Conservation (phyloP, 2,329 filamentous ascomycete genomes). For the Colletotrichum liaoningense region DNA sequence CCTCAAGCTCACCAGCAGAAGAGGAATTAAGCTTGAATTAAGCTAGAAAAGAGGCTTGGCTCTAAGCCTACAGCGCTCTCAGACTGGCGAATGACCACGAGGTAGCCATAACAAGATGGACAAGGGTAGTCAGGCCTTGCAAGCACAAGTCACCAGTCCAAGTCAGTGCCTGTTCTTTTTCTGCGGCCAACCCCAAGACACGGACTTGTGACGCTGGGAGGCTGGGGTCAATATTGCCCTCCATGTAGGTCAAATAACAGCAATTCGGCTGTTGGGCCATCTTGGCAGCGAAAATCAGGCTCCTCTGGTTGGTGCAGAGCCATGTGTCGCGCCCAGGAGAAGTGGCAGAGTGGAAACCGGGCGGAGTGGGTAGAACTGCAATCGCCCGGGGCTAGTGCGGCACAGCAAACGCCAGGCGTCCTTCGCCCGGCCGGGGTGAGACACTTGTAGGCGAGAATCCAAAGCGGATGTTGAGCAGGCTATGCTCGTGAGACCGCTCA, state of each 20-base stretch:
- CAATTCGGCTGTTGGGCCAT: neutral
- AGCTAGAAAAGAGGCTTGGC: neutral
- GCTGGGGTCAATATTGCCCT: neutral
- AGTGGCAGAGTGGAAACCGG: neutral
- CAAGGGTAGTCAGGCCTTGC: neutral
- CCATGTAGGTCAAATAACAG: neutral
- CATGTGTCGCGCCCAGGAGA: neutral
- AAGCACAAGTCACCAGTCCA: neutral
- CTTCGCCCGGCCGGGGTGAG: slow-evolving; percentile 14
- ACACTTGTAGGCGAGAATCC: neutral
- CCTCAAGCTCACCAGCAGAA: neutral
- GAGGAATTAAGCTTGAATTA: neutral
- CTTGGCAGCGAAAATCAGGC: neutral
- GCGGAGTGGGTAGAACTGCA: too few species aligned
- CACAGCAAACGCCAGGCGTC: slow-evolving; percentile 1
- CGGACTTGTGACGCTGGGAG: neutral
- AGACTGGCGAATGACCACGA: neutral
- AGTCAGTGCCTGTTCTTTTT: neutral
- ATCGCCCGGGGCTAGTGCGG: slow-evolving; percentile 13
- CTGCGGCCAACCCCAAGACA: neutral
- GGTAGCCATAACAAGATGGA: neutral
- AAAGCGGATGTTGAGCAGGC: neutral
- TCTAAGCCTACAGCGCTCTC: neutral
- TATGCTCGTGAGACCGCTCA: neutral
- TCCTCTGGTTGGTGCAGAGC: neutral